Conservation (phyloP, 1,284 basidiomycete genomes). For the Coriolopsis trogii region DNA sequence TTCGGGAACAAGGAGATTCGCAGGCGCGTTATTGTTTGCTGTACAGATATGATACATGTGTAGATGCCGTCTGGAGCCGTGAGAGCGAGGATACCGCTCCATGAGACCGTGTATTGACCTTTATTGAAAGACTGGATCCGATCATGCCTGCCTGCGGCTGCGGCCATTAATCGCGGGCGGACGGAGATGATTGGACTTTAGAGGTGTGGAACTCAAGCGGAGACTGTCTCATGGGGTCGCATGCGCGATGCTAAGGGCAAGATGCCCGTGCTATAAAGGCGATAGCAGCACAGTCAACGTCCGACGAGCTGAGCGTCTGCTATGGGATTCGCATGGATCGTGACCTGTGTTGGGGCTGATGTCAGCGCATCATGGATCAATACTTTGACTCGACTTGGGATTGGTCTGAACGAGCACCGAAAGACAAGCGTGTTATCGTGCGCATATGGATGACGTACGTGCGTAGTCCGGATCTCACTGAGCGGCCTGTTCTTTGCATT, state of each 20-base stretch:
- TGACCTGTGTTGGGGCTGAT: constrained; percentile 56
- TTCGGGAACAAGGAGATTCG: too few relatives aligned
- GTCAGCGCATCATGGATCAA: constrained; percentile 3
- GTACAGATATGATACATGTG: too few relatives aligned
- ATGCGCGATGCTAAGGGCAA: neutral
- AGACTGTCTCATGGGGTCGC: too few relatives aligned
- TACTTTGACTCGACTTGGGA: constrained; percentile 64
- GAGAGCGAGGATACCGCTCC: too few relatives aligned
- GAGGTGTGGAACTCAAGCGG: too few relatives aligned
- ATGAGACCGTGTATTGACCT: too few relatives aligned
- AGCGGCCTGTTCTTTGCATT: constrained; percentile 89
- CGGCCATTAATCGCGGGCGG: too few relatives aligned
- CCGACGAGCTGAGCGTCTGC: constrained; percentile 64
- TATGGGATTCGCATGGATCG: constrained; percentile 94
- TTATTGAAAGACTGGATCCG: too few relatives aligned
- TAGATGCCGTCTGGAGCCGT: too few relatives aligned
- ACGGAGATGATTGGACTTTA: neutral
- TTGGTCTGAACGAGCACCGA: constrained; percentile 3
- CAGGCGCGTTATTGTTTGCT: too few relatives aligned
- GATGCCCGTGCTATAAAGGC: neutral
- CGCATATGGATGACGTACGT: constrained; percentile 52
- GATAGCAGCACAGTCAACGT: constrained; percentile 15
- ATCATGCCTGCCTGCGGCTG: too few relatives aligned
- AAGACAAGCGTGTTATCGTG: neutral
- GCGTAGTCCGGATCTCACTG: constrained; percentile 79